Evolutionary conservation across 148 eudicot species (phyloP), one percentile per base, ranked within the genome.

Genomic region (Tetragonia tetragonoides): DNA sequence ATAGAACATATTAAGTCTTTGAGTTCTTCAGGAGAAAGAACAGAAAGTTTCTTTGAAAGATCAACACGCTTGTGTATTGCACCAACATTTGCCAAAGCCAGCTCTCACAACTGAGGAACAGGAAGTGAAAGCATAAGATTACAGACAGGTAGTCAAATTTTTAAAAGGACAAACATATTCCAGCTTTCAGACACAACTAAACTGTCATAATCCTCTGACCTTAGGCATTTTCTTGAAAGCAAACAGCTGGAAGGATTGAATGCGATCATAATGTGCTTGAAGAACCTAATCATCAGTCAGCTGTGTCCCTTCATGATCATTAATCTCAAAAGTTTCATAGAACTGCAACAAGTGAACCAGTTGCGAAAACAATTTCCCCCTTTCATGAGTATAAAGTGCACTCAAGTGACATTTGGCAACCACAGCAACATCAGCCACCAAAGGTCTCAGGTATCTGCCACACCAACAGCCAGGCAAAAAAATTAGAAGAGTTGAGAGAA

Each of bases 361-460:
- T 84, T 95, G 99, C 1, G 96, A 92, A 83, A 95, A 95, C 34
- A 95, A 87, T 62, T 91, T 95, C 71, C 99, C 99, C 75, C 85
- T 90, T 64, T 83, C 94, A 90, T 95, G 99, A 68, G 84, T 87
- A 85, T 93, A 95, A 4, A 95, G 90, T 69, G 84, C 85, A 84
- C 97, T 95, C 75, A 95, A 87, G 87, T 95, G 99, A 87, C 97
- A 93, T 84, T 95, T 95, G 63, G 99, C 89, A 81, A 95, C 91
- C 72, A 95, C 99, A 51, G 99, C 97, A 75, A 91, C 89, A 93
- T 95, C 99, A 85, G 94, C 94, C 77, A 95, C 97, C 78, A 95
- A 90, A 61, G 99, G 97, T 73, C 87, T 90, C 79, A 93, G 82
- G 64, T 88, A 91, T 83, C 99, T 95, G 87, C 28, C 75, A 78